Percentiles rank a stretch among this genome's conserved stretches.
These are phyloP conservation scores for Pythium folliculosum DNA, from an alignment of 352 stramenopile genomes.

Conservation along the genomic window DNA sequence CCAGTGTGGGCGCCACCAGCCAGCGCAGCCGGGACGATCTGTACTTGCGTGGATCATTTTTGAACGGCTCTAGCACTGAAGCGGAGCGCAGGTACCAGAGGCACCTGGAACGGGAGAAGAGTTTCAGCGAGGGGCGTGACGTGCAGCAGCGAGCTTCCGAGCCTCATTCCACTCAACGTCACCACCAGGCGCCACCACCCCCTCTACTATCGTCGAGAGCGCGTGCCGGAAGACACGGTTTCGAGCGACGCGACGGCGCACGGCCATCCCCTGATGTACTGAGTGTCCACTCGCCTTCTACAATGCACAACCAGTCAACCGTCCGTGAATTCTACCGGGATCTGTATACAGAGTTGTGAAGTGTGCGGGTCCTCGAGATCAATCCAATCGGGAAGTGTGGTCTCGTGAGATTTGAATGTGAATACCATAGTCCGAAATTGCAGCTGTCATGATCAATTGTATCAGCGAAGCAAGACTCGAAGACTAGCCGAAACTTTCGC, in stretches of 20 bases:
- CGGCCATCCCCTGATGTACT: neutral
- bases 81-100: constrained; percentile 20
- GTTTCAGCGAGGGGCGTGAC: neutral
- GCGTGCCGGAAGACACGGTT: neutral
- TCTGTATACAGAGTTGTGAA: constrained; percentile 20
- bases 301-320: neutral
- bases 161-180: neutral
- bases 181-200: neutral
- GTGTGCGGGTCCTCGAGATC: neutral
- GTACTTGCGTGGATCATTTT: constrained; percentile 12
- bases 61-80: constrained; percentile 4
- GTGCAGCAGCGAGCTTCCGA: neutral
- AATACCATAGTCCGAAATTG: neutral
- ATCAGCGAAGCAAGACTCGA: too few species aligned
- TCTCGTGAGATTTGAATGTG: neutral
- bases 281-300: neutral
- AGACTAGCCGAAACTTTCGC: neutral
- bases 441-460: neutral
- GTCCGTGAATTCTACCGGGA: constrained; percentile 26
- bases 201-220: neutral
- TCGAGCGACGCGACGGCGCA: neutral
- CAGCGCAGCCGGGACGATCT: constrained; percentile 15
- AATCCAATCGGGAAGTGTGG: neutral
- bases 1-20: neutral
- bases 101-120: constrained; percentile 11